Evolutionary conservation across 2,329 filamentous ascomycete species (phyloP), one percentile per base, ranked within the genome.

Genomic region (Fusarium temperatum): DNA sequence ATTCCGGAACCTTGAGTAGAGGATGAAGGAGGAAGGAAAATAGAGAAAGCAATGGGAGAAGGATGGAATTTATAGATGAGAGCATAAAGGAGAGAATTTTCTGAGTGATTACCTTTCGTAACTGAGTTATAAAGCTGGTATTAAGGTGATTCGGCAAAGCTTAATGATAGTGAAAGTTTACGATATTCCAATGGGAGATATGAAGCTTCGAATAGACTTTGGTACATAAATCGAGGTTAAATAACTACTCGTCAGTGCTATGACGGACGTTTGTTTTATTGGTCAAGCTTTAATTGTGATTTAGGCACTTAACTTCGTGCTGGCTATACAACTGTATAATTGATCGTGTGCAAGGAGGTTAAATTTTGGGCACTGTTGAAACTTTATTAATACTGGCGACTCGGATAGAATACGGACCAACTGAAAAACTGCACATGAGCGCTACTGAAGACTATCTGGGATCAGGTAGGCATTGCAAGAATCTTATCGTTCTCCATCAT

Each of bases 191-290:
- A 6, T 47, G 18, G 1, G 18, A 20, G 5, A 3, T 4, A 15
- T 11, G 13, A 22, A 28, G 44, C 0, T 10, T 22, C 1, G 13
- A 22, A 47, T 4, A 28, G 5, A 4, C 8, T 28, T 47, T 28
- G 3, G 24, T 3, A 5, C 18, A 28, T 10, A 3, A 5, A 20
- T 28, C 6, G 12, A 20, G 24, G 3, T 1, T 11, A 10, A 28
- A 6, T 4, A 8, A 47, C 6, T 47, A 22, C 18, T 47, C 1
- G 0, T 3, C 6, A 11, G 5, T 47, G 24, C 8, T 6, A 28
- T 22, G 8, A 4, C 13, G 2, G 18, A 10, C 4, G 20, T 10
- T 0, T 1, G 4, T 14, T 14, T 14, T 7, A 26, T 26, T 20
- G 5, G 13, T 45, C 22, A 20, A 20, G 8, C 44, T 28, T 47